These are phyloP conservation scores for Sherardia arvensis DNA, from an alignment of 257 asterid species.

Conservation along the genomic window DNA sequence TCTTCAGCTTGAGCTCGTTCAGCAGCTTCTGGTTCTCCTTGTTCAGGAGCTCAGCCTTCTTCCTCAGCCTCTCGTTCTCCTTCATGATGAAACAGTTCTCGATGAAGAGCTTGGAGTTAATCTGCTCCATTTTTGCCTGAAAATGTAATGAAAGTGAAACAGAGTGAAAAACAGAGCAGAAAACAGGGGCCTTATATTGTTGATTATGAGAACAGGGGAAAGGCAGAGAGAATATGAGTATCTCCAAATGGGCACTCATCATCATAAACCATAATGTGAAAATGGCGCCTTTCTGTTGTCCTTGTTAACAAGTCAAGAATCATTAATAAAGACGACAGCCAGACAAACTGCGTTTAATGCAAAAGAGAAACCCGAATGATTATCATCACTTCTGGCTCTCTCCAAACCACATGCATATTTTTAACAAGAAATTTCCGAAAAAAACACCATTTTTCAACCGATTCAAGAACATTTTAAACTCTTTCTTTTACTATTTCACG, in stretches of 20 bases:
- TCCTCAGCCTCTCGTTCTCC: conserved; percentile 74
- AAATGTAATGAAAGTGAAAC: not conserved
- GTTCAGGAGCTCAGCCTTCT: conserved; percentile 60
- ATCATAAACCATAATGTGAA: conserved; percentile 13
- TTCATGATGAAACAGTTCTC: conserved; percentile 70
- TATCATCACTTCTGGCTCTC: conserved; percentile 3
- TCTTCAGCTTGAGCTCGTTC: conserved; percentile 57
- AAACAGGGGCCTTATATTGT: not conserved
- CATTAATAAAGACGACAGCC: conserved; percentile 21
- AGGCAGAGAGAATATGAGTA: conserved; percentile 10
- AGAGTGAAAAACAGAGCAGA: conserved; percentile 7
- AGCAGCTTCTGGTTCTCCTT: conserved; percentile 72
- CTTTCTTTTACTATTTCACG: not conserved
- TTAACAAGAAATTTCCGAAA: not conserved
- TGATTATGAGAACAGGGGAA: not conserved
- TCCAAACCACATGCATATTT: conserved; percentile 1
- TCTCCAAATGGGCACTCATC: conserved; percentile 42
- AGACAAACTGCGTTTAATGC: conserved; percentile 22
- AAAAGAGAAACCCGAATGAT: not conserved
- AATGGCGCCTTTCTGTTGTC: conserved; percentile 46
- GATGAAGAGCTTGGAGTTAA: conserved; percentile 60
- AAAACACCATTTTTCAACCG: not conserved
- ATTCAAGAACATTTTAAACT: not conserved
- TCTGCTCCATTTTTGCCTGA: conserved; percentile 41
- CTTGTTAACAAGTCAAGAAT: conserved; percentile 35